Evolutionary conservation across 306 rosid species (phyloP), one percentile per base, ranked within the genome.

Genomic region (Argentina anserina): DNA sequence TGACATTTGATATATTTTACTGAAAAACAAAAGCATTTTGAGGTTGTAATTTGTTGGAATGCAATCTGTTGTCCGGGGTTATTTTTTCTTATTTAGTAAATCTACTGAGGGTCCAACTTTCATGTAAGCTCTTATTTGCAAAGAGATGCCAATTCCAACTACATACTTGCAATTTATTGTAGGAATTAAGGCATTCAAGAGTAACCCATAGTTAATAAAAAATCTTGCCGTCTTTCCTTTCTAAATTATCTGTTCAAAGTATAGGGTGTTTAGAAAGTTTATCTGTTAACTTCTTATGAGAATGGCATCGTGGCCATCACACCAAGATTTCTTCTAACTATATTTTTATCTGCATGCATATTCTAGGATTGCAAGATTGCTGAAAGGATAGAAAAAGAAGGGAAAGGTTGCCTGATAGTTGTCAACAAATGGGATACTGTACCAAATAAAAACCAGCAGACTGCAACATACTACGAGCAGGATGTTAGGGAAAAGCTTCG

Each of bases 361-460:
- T 74, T 71, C 76, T 69, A 91, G 98, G 98, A 94, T 82, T 89
- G 41, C 90, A 94, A 82, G 84, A 86, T 94, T 77, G 98, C 97
- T 78, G 98, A 94, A 79, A 86, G 98, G 82, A 89, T 94, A 76
- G 98, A 91, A 84, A 80, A 62, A 69, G 98, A 88, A 86, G 98
- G 96, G 62, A 94, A 94, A 75, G 97, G 95, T 65, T 94, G 97
- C 79, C 86, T 94, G 79, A 88, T 94, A 53, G 98, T 91, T 56
- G 98, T 94, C 39, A 91, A 94, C 82, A 94, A 94, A 81, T 94
- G 98, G 98, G 98, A 94, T 81, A 94, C 97, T 17, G 88, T 91
- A 83, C 94, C 97, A 18, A 87, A 91, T 78, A 94, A 94, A 76
- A 89, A 91, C 74, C 98, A 91, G 81, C 95, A 91, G 92, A 91